These are phyloP conservation scores for Pyrrhoderma lamaoense DNA, from an alignment of 1,284 basidiomycete species.

Conservation along the genomic window DNA sequence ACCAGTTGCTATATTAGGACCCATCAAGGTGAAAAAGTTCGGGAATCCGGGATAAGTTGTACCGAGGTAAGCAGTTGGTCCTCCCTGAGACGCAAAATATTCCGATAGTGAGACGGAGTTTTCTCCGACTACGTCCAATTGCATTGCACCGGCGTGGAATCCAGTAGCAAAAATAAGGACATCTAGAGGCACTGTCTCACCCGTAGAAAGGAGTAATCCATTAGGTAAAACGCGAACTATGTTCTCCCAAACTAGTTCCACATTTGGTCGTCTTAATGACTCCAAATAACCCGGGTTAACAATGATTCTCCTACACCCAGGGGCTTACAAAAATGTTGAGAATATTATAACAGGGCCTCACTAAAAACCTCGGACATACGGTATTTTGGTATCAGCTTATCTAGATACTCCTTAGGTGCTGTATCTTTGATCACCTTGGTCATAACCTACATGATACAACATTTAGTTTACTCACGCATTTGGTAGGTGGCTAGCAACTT, in stretches of 20 bases:
- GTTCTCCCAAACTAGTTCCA: slow-evolving; percentile 38
- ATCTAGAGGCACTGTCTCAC: slow-evolving; percentile 41
- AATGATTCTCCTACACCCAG: slow-evolving; percentile 6
- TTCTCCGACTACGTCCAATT: slow-evolving; percentile 10
- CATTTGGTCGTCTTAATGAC: slow-evolving; percentile 18
- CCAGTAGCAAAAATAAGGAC: slow-evolving; percentile 46
- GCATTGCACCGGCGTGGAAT: slow-evolving; percentile 23
- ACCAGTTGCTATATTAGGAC: slow-evolving; percentile 28
- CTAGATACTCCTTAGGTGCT: slow-evolving; percentile 39
- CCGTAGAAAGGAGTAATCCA: slow-evolving; percentile 42
- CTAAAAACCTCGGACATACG: slow-evolving; percentile 27
- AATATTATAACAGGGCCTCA: neutral
- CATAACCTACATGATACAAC: slow-evolving; percentile 26
- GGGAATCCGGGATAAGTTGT: slow-evolving; percentile 24
- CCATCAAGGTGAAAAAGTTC: slow-evolving; percentile 23
- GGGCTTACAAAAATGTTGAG: neutral
- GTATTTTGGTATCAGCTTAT: slow-evolving; percentile 41
- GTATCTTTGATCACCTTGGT: slow-evolving; percentile 37
- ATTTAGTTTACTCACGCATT: too few relatives aligned
- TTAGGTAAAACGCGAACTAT: slow-evolving; percentile 37
- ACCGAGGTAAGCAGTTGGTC: slow-evolving; percentile 24
- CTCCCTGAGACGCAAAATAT: slow-evolving; percentile 22
- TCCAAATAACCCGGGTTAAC: slow-evolving; percentile 4
- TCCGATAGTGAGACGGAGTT: slow-evolving; percentile 18
- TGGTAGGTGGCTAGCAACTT: neutral